Conservation (phyloP, 306 rosid species). For the Trifolium fragiferum region DNA sequence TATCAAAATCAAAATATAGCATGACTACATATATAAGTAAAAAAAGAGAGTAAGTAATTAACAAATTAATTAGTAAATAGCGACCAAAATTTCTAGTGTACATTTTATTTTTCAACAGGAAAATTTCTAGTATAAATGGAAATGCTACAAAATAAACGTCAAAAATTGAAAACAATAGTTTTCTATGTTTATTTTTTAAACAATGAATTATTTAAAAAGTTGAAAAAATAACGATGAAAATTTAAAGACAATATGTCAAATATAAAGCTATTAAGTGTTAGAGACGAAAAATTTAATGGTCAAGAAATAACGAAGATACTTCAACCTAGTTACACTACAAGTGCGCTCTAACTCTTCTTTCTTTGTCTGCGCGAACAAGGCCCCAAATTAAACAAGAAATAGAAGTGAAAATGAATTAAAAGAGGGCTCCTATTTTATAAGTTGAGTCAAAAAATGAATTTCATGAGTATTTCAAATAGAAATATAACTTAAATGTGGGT, state of each 20-base stretch:
- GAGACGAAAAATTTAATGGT: too few species aligned
- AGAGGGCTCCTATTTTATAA: neutral
- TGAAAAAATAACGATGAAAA: too few species aligned
- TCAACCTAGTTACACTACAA: neutral
- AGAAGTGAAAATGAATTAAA: neutral
- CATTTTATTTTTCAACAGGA: too few species aligned
- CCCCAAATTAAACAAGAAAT: neutral
- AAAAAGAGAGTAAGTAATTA: neutral
- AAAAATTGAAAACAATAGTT: neutral
- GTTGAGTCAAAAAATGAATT: too few species aligned
- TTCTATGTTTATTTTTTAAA: too few species aligned
- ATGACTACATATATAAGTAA: neutral
- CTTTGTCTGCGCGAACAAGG: neutral
- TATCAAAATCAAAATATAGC: slow-evolving; percentile 23
- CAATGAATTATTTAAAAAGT: too few species aligned
- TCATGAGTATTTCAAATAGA: neutral
- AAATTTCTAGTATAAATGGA: too few species aligned
- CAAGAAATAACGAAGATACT: neutral
- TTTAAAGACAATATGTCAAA: too few species aligned
- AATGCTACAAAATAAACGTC: neutral
- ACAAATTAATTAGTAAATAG: neutral
- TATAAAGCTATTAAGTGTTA: too few species aligned
- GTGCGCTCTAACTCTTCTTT: neutral
- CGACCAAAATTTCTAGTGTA: neutral
- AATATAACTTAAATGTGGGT: neutral